A percentile compares a stretch with the other conserved stretches of the same genome.
Evolutionary conservation across 306 rosid species (phyloP).

Genomic region (Pterocarpus macrocarpus): DNA sequence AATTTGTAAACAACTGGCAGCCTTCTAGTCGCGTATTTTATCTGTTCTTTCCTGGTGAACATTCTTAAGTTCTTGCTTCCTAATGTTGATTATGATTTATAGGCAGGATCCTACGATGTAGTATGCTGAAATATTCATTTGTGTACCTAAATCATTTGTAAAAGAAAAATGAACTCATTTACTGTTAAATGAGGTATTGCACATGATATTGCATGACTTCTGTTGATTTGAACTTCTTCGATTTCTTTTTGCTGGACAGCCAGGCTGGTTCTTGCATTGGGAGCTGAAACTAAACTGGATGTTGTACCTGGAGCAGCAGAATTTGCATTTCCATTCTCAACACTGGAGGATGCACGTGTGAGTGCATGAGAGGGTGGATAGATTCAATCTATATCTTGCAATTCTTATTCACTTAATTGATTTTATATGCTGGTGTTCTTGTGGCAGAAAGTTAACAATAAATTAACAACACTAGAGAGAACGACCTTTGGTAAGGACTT

Average conservation of each 20-base stretch:
- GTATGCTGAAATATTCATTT: slow-evolving; percentile 25
- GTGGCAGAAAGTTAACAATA: slow-evolving; percentile 74
- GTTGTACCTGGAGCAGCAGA: slow-evolving; percentile 89
- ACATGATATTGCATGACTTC: neutral
- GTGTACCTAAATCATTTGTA: slow-evolving; percentile 36
- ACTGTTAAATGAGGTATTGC: slow-evolving; percentile 24
- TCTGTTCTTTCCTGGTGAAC: slow-evolving; percentile 13
- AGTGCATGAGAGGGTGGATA: slow-evolving; percentile 44
- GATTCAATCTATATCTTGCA: slow-evolving; percentile 16
- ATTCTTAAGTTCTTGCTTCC: slow-evolving; percentile 22
- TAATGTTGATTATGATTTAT: slow-evolving; percentile 32
- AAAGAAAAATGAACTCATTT: slow-evolving; percentile 29
- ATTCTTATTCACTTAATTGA: slow-evolving; percentile 11
- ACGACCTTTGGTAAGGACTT: slow-evolving; percentile 71
- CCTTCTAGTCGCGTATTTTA: slow-evolving; percentile 3
- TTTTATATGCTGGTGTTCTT: slow-evolving; percentile 44
- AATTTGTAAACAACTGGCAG: slow-evolving; percentile 29
- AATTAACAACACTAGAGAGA: slow-evolving; percentile 81
- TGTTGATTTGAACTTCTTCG: slow-evolving; percentile 50
- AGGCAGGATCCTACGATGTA: slow-evolving; percentile 30
- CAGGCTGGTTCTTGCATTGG: slow-evolving; percentile 99
- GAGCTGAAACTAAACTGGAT: slow-evolving; percentile 92
- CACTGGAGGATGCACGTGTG: slow-evolving; percentile 88
- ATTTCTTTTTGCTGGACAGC: slow-evolving; percentile 70
- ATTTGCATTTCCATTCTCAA: slow-evolving; percentile 89